A percentile compares a stretch with the other conserved stretches of the same genome.
These are phyloP conservation scores for Xylariaceae sp. DNA, from an alignment of 2,329 filamentous ascomycete genomes.

Conservation along the genomic window DNA sequence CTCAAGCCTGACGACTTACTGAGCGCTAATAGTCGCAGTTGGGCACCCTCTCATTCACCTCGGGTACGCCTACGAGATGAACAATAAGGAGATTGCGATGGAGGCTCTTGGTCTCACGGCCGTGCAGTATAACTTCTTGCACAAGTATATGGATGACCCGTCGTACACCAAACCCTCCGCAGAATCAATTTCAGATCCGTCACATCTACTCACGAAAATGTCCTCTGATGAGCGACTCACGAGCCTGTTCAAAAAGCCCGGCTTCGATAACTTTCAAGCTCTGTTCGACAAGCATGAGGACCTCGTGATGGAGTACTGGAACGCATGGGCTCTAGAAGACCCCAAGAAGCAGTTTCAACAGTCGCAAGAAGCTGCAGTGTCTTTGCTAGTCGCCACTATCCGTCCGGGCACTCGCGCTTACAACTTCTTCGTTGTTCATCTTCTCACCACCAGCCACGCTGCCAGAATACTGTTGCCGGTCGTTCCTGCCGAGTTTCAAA, in stretches of 20 bases:
- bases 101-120: conserved; percentile 75
- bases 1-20: conserved; percentile 3
- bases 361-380: conserved; percentile 61
- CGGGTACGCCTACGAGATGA: conserved; percentile 88
- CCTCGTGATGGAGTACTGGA: conserved; percentile 83
- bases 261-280: conserved; percentile 60
- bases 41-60: conserved; percentile 93
- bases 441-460: conserved; percentile 84
- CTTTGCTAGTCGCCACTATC: conserved; percentile 61
- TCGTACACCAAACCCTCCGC: conserved; percentile 65
- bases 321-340: conserved; percentile 73
- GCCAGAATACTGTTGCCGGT: conserved; percentile 80
- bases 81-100: conserved; percentile 80
- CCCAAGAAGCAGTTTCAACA: conserved; percentile 73
- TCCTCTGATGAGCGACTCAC: conserved; percentile 68
- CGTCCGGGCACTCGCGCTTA: conserved; percentile 60
- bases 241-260: conserved; percentile 57
- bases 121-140: conserved; percentile 56
- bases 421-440: conserved; percentile 79
- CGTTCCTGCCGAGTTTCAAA: conserved; percentile 69
- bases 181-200: conserved; percentile 59
- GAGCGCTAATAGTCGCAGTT: conserved; percentile 51
- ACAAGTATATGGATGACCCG: conserved; percentile 69
- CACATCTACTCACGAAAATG: conserved; percentile 70
- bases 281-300: conserved; percentile 69